Evolutionary conservation across 495 filamentous ascomycete species (phyloP), one percentile per base, ranked within the genome.

Genomic region (Articulospora tetracladia): DNA sequence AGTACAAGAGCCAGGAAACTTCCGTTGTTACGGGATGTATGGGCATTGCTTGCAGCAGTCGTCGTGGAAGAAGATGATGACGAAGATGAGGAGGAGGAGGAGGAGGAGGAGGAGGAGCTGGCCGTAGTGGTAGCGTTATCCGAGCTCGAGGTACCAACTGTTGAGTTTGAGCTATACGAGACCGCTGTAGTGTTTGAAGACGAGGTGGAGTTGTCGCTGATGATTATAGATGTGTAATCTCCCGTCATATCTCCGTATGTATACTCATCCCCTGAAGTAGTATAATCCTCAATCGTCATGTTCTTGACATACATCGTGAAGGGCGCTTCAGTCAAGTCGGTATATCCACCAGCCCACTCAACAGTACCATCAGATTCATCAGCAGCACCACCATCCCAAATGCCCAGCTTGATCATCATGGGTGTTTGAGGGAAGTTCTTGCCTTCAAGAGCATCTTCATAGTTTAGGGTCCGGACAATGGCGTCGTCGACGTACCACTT

Each of bases 371-470:
- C 71, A 19, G 81, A 69, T 67, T 93, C 92, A 64, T 70, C 70
- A 0, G 86, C 71, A 68, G 95, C 93, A 69, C 93, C 93, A 65
- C 88, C 93, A 53, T 86, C 82, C 93, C 93, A 97, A 53, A 86
- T 77, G 55, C 93, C 93, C 48, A 96, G 78, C 67, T 90, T 90
- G 65, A 96, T 72, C 60, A 88, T 84, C 86, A 92, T 91, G 2
- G 93, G 93, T 1, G 91, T 92, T 73, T 97, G 93, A 7, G 93
- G 93, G 72, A 89, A 98, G 68, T 89, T 84, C 53, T 78, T 77
- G 49, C 75, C 87, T 27, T 76, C 79, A 41, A 85, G 81, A n/a
- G 86, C 83, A 59, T 73, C 65, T 52, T 72, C 73, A 17, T 85
- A 80, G 34, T 66, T 70, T 30, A 96, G 74, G 1, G 86, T 87